phyloP scores from a whole-genome alignment of 2,329 filamentous ascomycete genomes.

The Amylocarpus encephaloides region DNA sequence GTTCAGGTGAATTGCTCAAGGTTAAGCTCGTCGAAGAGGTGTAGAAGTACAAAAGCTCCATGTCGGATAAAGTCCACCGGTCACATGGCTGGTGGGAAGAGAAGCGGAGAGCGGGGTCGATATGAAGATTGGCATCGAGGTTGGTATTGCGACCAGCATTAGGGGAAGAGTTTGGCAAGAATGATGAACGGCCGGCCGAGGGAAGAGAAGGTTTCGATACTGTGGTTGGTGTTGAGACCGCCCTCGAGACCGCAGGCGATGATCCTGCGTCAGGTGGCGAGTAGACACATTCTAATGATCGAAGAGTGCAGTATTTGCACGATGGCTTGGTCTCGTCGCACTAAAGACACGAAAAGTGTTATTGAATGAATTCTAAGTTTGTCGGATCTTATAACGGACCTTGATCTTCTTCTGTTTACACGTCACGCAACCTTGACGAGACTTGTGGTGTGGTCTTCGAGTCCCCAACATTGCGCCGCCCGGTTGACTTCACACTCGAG shows the following conservation, averaged over 20 bases:
- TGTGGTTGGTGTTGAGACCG: too few relatives aligned
- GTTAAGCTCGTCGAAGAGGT: conserved; percentile 12
- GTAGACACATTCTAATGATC: conserved; percentile 12
- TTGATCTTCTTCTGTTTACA: conserved; percentile 19
- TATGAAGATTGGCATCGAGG: neutral
- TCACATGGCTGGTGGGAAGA: neutral
- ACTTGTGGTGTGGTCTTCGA: conserved; percentile 14
- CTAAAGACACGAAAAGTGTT: conserved; percentile 3
- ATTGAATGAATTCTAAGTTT: neutral
- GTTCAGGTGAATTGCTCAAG: conserved; percentile 5
- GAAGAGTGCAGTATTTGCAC: conserved; percentile 11
- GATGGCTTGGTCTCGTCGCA: conserved; percentile 16
- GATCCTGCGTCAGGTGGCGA: neutral
- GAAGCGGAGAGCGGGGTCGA: neutral
- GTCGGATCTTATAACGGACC: conserved; percentile 7
- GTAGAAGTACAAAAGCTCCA: conserved; percentile 16
- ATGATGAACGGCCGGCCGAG: neutral
- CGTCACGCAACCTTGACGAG: conserved; percentile 12
- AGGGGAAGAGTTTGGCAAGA: neutral
- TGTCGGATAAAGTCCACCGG: conserved; percentile 5
- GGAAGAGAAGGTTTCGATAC: too few relatives aligned
- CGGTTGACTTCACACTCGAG: too few relatives aligned
- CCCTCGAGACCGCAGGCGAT: neutral
- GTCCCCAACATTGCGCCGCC: neutral
- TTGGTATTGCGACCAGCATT: neutral